Conservation (phyloP, 2,329 filamentous ascomycete genomes). For the Cordyceps pruinosa region DNA sequence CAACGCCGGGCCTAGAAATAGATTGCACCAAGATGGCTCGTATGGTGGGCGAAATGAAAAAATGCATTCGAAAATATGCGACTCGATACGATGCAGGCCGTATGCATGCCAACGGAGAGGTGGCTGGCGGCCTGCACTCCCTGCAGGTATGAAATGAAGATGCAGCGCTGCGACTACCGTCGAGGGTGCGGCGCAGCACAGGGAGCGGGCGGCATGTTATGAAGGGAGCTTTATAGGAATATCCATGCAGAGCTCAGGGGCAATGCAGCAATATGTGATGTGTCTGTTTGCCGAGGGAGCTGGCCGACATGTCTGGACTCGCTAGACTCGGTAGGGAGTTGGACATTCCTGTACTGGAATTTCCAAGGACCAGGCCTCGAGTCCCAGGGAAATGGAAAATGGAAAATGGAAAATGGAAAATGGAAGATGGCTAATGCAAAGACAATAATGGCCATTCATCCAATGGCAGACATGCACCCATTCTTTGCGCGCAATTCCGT, state of each 20-base stretch:
- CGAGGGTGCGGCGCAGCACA: background rate
- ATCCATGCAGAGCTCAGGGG: background rate
- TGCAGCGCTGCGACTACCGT: background rate
- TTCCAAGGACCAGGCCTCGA: no score
- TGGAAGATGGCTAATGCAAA: no score
- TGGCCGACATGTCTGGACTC: no score
- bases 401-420: no score
- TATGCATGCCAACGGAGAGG: background rate
- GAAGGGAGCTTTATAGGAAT: background rate
- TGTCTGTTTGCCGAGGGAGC: background rate
- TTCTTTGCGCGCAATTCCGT: no score
- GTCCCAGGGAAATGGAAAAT: no score
- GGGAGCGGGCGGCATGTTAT: background rate
- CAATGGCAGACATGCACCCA: no score
- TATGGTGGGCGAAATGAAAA: background rate
- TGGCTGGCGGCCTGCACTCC: background rate
- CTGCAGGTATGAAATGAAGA: background rate
- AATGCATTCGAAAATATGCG: background rate
- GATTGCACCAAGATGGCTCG: background rate
- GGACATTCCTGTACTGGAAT: background rate
- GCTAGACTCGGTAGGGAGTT: background rate
- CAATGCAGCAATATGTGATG: background rate
- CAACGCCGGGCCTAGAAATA: background rate
- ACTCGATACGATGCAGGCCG: background rate
- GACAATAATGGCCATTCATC: no score